Base-by-base conservation (phyloP, 2,329 filamentous ascomycete genomes). In the Diaporthe citriasiana region DNA sequence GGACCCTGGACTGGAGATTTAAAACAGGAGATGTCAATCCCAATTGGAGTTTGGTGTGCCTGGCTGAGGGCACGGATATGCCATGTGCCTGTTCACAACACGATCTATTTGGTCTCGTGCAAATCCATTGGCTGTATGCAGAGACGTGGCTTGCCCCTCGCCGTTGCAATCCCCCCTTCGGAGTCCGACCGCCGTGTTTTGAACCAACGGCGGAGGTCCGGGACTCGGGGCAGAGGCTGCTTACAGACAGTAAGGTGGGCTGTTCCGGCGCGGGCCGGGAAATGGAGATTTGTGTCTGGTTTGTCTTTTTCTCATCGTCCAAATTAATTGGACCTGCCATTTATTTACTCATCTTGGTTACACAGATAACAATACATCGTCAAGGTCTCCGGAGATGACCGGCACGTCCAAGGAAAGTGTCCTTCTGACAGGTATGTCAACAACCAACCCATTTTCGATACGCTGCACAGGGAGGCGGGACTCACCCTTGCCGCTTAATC, bases 361-460 rank as follows among this genome's bases (percentile, higher is more conserved):
- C 8, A 27, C 57, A 1, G 7, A 19, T 15, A 27, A 4, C 3
- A 19, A 19, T 4, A 8, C 15, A 19, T 51, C 45, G 45, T 51
- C 33, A 27, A 60, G 15, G 13, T 10, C n/a, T 63, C 3, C 38
- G 60, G 45, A 15, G 19, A 40, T 47, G 51, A 35, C 35, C 9
- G 35, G n/a, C 19, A 5, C 25, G 13, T 45, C 10, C 22, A 76
- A 76, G 53, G 77, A 75, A 50, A 79, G 76, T n/a, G 79, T 79
- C 10, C 75, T 80, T 4, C 53, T 80, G 7, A 80, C 79, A 1
- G 79, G 79, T 79, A 60, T 71, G 38, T 42, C 27, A 25, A 51
- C 13, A 50, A 22, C 45, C 45, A 22, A n/a, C n/a, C n/a, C 38
- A 3, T 42, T 6, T 42, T 12, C 13, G 38, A 35, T 35, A 35